Evolutionary conservation across 139 green algal genomes (phyloP).

Genomic region (Tetradesmus lagerheimii): DNA sequence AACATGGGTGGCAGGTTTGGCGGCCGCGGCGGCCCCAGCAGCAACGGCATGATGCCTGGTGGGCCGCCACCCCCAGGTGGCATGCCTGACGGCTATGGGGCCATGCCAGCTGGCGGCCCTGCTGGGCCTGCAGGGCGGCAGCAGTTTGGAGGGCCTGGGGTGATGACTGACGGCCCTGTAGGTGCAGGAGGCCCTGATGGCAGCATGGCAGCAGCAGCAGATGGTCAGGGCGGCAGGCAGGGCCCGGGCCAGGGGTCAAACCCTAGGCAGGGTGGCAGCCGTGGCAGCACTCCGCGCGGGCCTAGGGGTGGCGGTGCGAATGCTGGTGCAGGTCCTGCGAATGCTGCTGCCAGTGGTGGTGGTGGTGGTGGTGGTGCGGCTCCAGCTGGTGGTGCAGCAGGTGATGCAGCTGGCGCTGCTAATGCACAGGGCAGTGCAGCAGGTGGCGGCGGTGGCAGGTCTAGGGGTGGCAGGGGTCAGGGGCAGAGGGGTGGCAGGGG

Average conservation of each 20-base stretch:
- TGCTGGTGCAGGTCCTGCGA: not conserved
- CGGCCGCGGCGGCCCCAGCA: not conserved
- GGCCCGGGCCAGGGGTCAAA: not conserved
- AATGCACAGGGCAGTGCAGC: not conserved
- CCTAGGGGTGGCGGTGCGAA: constrained; percentile 1
- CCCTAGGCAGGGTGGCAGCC: constrained; percentile 22
- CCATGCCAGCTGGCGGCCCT: not conserved
- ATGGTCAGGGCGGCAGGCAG: not conserved
- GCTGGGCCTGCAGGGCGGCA: too few relatives aligned
- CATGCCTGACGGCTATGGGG: not conserved
- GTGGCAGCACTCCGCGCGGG: constrained; percentile 13
- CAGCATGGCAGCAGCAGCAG: constrained; percentile 14
- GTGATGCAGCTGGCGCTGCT: not conserved
- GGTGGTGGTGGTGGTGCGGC: not conserved
- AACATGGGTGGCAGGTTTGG: not conserved
- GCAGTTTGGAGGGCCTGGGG: not conserved
- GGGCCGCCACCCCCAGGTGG: not conserved
- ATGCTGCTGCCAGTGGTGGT: not conserved
- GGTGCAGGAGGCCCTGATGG: not conserved
- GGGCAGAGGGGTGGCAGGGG: not conserved
- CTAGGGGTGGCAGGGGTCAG: not conserved
- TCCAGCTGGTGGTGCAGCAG: not conserved
- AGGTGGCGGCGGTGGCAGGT: not conserved
- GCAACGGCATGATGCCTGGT: not conserved
- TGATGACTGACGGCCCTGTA: not conserved